Conservation (phyloP, 1,284 basidiomycete species). For the Moniliophthora roreri region DNA sequence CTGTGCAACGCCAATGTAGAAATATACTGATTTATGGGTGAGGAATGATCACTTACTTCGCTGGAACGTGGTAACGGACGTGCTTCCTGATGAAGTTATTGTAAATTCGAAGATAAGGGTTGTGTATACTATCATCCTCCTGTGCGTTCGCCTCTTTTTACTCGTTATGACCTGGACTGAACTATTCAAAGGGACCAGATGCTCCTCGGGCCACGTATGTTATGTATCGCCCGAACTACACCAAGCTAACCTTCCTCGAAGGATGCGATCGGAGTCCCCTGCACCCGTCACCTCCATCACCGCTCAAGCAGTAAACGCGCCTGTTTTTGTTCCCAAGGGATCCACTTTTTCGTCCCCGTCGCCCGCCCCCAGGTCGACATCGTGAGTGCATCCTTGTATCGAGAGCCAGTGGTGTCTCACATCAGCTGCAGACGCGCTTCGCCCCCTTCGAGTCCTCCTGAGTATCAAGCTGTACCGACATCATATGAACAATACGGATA, state of each 20-base stretch:
- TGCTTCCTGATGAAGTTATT: conserved; percentile 52
- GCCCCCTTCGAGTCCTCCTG: conserved; percentile 20
- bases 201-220: conserved; percentile 26
- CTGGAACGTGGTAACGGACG: conserved; percentile 1
- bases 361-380: no score
- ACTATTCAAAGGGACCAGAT: conserved; percentile 18
- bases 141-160: conserved; percentile 39
- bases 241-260: conserved; percentile 21
- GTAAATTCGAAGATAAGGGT: conserved; percentile 84
- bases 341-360: conserved; percentile 26
- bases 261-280: conserved; percentile 48
- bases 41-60: conserved; percentile 20
- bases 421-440: conserved; percentile 9
- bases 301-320: conserved; percentile 66
- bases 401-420: conserved; percentile 1
- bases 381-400: conserved; percentile 23
- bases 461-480: conserved; percentile 17
- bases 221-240: not conserved
- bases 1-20: conserved; percentile 77
- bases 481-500: conserved; percentile 34
- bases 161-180: conserved; percentile 16
- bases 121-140: conserved; percentile 82
- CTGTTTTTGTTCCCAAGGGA: conserved; percentile 82
- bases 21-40: conserved; percentile 90
- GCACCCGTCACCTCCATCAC: conserved; percentile 28